Evolutionary conservation across 306 rosid genomes (phyloP), one percentile per base, ranked within the genome.

Genomic region (Ziziphus jujuba): DNA sequence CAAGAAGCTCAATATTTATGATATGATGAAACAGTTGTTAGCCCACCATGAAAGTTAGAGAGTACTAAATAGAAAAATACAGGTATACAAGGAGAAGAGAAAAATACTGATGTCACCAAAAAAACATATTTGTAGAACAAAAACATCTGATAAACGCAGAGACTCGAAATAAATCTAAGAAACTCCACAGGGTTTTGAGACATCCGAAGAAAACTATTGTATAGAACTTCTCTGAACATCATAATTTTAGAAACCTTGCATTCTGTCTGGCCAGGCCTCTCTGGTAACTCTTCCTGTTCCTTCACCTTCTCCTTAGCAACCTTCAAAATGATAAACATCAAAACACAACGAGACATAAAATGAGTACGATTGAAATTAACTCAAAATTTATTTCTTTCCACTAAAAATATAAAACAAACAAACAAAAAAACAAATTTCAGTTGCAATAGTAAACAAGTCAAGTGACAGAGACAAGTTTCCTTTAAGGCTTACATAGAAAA

Each of bases 211-310:
- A 40, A 38, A 49, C 9, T 57, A 53, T 44, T 49, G 43, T 35
- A 55, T 51, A 54, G 22, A 71, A 69, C 45, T 20, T 62, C 23
- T 24, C 45, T 70, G 66, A 77, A 52, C 51, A 70, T 70, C 57
- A 69, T 45, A 65, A 70, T 31, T 66, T 67, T 38, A 62, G 68
- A 60, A 69, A 95, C 99, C 99, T 95, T 95, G 99, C 99, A 95
- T 74, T 90, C 96, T 40, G 83, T 73, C 75, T 63, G 84, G 63
- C 85, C 77, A 0, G 87, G 55, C 70, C 67, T 81, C 70, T 85
- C 96, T 59, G 79, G 28, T 28, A 74, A 50, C 56, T 95, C 97
- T 20, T 86, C 87, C 69, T 65, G 68, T 34, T 83, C 86, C 81
- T 81, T 79, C 49, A 53, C 63, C 77, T 75, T 81, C 77, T 88